Evolutionary conservation across 495 filamentous ascomycete species (phyloP).

Genomic region (Delitschia confertaspora): DNA sequence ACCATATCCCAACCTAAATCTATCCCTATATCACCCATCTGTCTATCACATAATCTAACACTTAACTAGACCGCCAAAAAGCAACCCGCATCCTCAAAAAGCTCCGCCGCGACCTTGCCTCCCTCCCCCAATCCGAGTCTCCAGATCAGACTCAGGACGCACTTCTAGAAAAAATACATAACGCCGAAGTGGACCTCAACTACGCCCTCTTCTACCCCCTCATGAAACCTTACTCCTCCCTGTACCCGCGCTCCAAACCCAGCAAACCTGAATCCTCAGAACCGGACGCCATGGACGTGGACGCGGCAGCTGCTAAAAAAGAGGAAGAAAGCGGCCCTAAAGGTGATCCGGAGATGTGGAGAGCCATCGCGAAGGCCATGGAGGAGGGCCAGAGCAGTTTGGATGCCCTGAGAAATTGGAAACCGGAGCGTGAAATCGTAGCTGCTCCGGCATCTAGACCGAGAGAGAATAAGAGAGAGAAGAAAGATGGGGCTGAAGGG

Average conservation of each 20-base stretch:
- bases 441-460: background rate
- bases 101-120: conserved; percentile 47
- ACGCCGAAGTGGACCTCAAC: conserved; percentile 66
- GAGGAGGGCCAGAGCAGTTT: conserved; percentile 56
- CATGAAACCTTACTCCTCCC: conserved; percentile 64
- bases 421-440: too few species aligned
- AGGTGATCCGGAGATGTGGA: conserved; percentile 57
- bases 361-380: conserved; percentile 58
- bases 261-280: conserved; percentile 6
- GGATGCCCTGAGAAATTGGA: conserved; percentile 40
- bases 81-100: conserved; percentile 61
- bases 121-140: conserved; percentile 37
- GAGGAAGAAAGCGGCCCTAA: conserved; percentile 3
- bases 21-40: conserved; percentile 24
- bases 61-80: conserved; percentile 67
- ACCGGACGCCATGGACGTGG: conserved; percentile 21
- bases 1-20: too few species aligned
- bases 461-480: background rate
- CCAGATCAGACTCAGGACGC: conserved; percentile 41
- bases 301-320: conserved; percentile 7
- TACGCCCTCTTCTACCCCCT: conserved; percentile 81
- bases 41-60: background rate
- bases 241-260: conserved; percentile 49
- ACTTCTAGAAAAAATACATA: conserved; percentile 43
- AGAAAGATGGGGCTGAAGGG: background rate